These are phyloP conservation scores for Fusarium sp. DNA, from an alignment of 2,329 filamentous ascomycete species.

Conservation along the genomic window DNA sequence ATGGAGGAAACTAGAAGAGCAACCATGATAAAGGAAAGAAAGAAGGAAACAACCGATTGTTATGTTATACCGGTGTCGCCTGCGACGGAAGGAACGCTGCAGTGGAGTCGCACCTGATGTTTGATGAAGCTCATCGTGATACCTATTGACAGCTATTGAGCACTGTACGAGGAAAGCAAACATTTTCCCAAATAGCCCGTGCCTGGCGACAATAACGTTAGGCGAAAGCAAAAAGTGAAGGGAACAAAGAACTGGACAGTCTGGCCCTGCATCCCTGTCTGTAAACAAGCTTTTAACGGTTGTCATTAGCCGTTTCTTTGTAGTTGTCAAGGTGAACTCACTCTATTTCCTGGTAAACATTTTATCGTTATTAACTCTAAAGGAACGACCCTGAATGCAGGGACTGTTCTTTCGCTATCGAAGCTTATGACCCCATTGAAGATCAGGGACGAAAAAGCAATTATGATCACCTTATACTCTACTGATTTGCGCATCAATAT, in stretches of 20 bases:
- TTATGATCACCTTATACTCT: not conserved
- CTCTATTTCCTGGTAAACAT: not conserved
- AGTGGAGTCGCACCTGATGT: not conserved
- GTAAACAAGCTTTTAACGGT: constrained; percentile 2
- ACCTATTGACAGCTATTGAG: not conserved
- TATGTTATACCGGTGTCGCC: not conserved
- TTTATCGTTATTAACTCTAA: not conserved
- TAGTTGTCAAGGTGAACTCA: not conserved
- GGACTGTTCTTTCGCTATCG: not conserved
- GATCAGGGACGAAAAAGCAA: not conserved
- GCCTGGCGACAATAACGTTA: not conserved
- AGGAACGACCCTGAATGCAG: not conserved
- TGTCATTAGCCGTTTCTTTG: not conserved
- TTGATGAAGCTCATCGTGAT: constrained; percentile 4
- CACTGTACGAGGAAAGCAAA: not conserved
- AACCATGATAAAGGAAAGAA: not conserved
- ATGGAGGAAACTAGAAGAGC: not conserved
- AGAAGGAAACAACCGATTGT: not conserved
- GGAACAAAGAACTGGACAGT: not conserved
- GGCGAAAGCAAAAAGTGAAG: not conserved
- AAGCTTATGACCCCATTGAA: not conserved
- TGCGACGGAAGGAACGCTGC: not conserved
- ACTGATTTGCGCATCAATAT: not conserved
- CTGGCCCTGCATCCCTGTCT: constrained; percentile 7
- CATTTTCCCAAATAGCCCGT: not conserved